A percentile compares a stretch with the other conserved stretches of the same genome.
Conservation (phyloP, 108 stramenopile genomes). For the Skeletonema marinoi region DNA sequence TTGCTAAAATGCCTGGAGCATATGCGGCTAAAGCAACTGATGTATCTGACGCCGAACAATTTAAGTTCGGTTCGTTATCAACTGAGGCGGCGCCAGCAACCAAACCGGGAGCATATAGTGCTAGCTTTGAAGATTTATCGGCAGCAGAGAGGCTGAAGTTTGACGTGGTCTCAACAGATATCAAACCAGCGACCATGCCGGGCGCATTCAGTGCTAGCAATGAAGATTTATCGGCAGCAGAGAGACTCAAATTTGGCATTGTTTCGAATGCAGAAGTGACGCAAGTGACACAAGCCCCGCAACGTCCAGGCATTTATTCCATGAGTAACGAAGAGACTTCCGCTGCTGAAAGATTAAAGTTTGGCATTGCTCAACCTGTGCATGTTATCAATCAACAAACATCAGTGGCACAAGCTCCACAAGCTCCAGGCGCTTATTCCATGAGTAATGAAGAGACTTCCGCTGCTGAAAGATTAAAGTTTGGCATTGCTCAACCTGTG, state of each 20-base stretch:
- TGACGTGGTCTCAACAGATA: background rate
- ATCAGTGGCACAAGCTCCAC: background rate
- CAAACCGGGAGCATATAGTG: conserved; percentile 11
- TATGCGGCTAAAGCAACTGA: background rate
- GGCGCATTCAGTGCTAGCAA: background rate
- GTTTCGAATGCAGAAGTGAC: background rate
- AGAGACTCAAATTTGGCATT: conserved; percentile 19
- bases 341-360: conserved; percentile 27
- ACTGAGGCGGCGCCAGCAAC: background rate
- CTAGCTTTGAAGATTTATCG: conserved; percentile 3
- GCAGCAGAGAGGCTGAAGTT: conserved; percentile 19
- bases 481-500: conserved; percentile 1
- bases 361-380: conserved; percentile 1
- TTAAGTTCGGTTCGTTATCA: conserved; percentile 6
- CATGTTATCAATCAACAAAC: background rate
- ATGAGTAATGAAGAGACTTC: background rate
- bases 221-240: conserved; percentile 16
- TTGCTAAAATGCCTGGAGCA: conserved; percentile 5
- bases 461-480: conserved; percentile 27
- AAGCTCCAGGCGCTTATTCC: background rate
- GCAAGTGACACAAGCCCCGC: background rate
- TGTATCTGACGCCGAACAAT: conserved; percentile 1
- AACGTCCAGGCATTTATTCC: background rate
- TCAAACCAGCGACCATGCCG: background rate
- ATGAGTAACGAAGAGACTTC: background rate